Conservation (phyloP, 305 asterid species). For the Coffea humblotiana region DNA sequence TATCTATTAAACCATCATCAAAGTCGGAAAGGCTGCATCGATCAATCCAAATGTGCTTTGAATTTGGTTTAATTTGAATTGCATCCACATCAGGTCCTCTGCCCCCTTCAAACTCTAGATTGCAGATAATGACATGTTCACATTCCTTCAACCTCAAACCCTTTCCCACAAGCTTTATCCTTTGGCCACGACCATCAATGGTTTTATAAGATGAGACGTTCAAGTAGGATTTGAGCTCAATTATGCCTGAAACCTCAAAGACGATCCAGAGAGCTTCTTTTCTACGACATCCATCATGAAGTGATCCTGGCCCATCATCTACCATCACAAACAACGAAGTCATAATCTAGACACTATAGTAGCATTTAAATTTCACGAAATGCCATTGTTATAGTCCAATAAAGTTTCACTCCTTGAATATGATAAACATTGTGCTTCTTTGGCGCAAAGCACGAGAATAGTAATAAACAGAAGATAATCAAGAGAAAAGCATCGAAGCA, state of each 20-base stretch:
- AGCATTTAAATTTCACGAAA: not conserved
- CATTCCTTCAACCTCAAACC: conserved; percentile 84
- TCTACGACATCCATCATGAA: conserved; percentile 75
- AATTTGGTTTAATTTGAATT: conserved; percentile 84
- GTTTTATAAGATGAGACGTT: conserved; percentile 73
- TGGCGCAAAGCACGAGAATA: not conserved
- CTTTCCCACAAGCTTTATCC: conserved; percentile 64
- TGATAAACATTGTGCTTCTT: not conserved
- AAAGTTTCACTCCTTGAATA: not conserved
- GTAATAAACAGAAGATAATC: not conserved
- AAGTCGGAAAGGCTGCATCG: conserved; percentile 81
- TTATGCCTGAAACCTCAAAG: conserved; percentile 80
- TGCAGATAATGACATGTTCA: conserved; percentile 84
- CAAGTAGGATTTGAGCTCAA: conserved; percentile 64
- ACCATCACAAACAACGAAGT: conserved; percentile 5
- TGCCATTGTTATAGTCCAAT: no score
- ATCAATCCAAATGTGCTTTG: conserved; percentile 85
- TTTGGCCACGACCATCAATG: conserved; percentile 89
- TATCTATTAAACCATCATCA: conserved; percentile 72
- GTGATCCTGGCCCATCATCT: conserved; percentile 97
- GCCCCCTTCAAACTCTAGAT: conserved; percentile 64
- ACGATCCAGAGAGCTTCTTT: conserved; percentile 81
- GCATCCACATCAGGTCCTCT: conserved; percentile 74
- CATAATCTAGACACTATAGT: not conserved
- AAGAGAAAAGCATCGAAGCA: not conserved